phyloP scores from a whole-genome alignment of 805 yeast species.

The Lipomyces spencermartinsiae region DNA sequence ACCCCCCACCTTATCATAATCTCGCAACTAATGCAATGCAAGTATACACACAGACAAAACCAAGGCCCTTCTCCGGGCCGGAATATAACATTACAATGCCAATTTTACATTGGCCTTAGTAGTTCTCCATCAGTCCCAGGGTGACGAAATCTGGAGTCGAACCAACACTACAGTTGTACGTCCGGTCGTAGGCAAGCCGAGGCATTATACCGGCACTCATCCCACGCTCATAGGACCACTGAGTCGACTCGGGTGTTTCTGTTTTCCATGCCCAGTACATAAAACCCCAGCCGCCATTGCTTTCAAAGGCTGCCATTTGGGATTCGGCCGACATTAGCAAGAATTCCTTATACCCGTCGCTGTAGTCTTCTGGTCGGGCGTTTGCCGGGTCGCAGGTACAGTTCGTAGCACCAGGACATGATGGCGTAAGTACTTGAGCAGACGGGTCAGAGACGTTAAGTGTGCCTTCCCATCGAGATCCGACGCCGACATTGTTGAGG shows the following conservation, averaged over 20 bases:
- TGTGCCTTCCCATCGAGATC: constrained; percentile 76
- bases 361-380: constrained; percentile 58
- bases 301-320: constrained; percentile 77
- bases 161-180: constrained; percentile 39
- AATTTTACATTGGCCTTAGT: constrained; percentile 22
- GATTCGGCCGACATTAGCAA: constrained; percentile 76
- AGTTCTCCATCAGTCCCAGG: constrained; percentile 43
- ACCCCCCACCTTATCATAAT: no score
- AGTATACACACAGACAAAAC: no score
- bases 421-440: constrained; percentile 38
- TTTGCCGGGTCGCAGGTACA: constrained; percentile 55
- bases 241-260: constrained; percentile 52
- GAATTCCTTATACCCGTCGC: constrained; percentile 57
- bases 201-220: constrained; percentile 44
- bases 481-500: constrained; percentile 80
- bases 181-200: constrained; percentile 41
- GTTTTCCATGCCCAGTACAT: constrained; percentile 91
- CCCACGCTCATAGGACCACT: constrained; percentile 47
- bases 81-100: not conserved
- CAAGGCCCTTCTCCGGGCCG: no score
- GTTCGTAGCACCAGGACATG: constrained; percentile 53
- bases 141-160: constrained; percentile 40
- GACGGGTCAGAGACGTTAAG: constrained; percentile 46
- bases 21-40: no score
- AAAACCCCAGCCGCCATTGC: constrained; percentile 71